phyloP scores from a whole-genome alignment of 2,329 filamentous ascomycete species.

The Ambrosiella cleistominuta region DNA sequence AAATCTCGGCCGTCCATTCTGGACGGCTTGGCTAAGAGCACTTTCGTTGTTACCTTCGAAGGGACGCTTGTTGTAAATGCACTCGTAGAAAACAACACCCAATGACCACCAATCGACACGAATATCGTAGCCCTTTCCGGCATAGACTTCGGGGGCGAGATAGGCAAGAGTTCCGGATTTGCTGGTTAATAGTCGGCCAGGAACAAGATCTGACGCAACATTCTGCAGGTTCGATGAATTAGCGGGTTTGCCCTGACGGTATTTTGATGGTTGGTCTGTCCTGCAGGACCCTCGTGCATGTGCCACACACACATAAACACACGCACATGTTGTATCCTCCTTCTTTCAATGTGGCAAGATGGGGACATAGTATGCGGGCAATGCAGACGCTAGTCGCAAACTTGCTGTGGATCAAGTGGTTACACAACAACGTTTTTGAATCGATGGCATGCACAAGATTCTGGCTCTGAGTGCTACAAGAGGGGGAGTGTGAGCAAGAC shows the following conservation, averaged over 20 bases:
- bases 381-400: background rate
- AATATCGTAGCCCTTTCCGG: conserved; percentile 70
- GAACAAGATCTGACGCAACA: conserved; percentile 82
- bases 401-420: background rate
- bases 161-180: conserved; percentile 95
- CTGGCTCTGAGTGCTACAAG: background rate
- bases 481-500: conserved; percentile 19
- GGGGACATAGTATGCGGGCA: background rate
- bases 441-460: background rate
- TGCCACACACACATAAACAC: background rate
- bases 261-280: background rate
- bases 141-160: conserved; percentile 86
- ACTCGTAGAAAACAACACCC: conserved; percentile 96
- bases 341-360: background rate
- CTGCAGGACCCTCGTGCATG: background rate
- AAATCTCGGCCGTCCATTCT: conserved; percentile 66
- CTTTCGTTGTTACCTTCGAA: conserved; percentile 84
- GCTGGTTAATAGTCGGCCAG: conserved; percentile 69
- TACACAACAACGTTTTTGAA: background rate
- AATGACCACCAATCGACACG: conserved; percentile 98
- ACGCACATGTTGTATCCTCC: background rate
- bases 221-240: conserved; percentile 41
- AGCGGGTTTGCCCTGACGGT: conserved; percentile 16
- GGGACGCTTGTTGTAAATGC: conserved; percentile 97
- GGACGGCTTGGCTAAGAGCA: conserved; percentile 61